Evolutionary conservation across 1,284 basidiomycete species (phyloP), one percentile per base, ranked within the genome.

Genomic region (Ceratobasidium sp.): DNA sequence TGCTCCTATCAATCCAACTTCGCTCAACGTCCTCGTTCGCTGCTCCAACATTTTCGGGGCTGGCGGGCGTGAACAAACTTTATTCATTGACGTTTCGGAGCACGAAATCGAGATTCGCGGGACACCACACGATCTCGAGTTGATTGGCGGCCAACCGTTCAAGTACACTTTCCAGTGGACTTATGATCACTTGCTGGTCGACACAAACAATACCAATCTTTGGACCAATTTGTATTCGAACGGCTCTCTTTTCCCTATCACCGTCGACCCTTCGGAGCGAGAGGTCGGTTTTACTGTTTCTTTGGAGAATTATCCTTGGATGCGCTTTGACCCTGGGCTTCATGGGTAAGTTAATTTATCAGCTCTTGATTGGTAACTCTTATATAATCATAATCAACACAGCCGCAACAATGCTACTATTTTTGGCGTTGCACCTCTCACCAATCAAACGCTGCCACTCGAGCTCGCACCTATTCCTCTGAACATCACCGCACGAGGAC

Each of bases 21-120:
- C 62, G 48, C 48, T 41, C 3, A 18, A 65, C 30, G 48, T 65
- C 41, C 18, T 65, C 3, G n/a, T 65, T 21, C 62, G 62, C n/a
- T 65, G 62, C 34, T 65, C 62, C 6, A 53, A 65, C 32, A 46
- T 65, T 18, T 65, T 36, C n/a, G 62, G 62, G 12, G 62, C 46
- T 34, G 62, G 62, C 28, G 62, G 62, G 1, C 46, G 21, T 1
- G 46, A 65, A 21, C 62, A 65, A 23, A 45, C 43, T 26, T 30
- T 65, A 34, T 21, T 26, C 30, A 23, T 65, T 23, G 62, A 65
- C 28, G 36, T 65, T 28, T 18, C 45, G 6, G 41, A 65, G 16
- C 48, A 65, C 26, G 36, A 50, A n/a, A 30, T 65, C 62, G 62
- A 65, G 26, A n/a, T 65, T 6, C 45, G 39, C 14, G 62, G 48